Evolutionary conservation across 345 rosid genomes (phyloP).

Genomic region (Streptanthus diversifolius): DNA sequence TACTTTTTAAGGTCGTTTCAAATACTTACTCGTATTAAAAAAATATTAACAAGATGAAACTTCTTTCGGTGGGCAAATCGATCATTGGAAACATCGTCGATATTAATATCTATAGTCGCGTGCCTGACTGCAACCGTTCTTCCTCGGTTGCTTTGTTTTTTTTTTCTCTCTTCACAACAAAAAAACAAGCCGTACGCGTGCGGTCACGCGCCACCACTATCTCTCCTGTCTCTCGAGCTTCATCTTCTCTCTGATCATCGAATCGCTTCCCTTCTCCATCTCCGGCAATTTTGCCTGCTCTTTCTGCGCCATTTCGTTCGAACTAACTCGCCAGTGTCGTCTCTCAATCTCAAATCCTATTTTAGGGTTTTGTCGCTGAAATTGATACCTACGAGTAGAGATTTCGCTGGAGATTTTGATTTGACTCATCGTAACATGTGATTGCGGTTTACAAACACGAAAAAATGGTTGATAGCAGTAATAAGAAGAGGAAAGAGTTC

Average conservation of each 20-base stretch:
- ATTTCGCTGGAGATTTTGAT: conserved; percentile 1
- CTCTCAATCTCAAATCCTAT: conserved; percentile 34
- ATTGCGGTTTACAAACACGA: conserved; percentile 13
- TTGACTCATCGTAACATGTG: conserved; percentile 28
- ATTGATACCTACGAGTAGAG: neutral
- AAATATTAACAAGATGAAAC: neutral
- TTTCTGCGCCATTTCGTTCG: neutral
- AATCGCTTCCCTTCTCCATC: neutral
- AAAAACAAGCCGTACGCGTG: conserved; percentile 8
- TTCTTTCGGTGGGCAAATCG: neutral
- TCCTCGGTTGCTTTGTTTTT: neutral
- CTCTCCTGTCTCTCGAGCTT: neutral
- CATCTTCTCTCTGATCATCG: conserved; percentile 8
- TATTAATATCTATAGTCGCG: neutral
- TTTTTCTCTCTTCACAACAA: neutral
- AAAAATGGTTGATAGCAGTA: conserved; percentile 46
- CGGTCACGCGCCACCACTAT: conserved; percentile 16
- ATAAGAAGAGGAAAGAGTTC: conserved; percentile 47
- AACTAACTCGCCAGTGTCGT: neutral
- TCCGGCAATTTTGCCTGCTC: neutral
- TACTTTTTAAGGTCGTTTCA: no score
- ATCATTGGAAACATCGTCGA: conserved; percentile 3
- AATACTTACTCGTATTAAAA: no score
- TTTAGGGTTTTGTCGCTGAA: conserved; percentile 31
- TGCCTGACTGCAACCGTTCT: conserved; percentile 5